Percentiles rank a stretch among this genome's conserved stretches.
Conservation (phyloP, 495 filamentous ascomycete species). For the Aspergillus coremiiformis region DNA sequence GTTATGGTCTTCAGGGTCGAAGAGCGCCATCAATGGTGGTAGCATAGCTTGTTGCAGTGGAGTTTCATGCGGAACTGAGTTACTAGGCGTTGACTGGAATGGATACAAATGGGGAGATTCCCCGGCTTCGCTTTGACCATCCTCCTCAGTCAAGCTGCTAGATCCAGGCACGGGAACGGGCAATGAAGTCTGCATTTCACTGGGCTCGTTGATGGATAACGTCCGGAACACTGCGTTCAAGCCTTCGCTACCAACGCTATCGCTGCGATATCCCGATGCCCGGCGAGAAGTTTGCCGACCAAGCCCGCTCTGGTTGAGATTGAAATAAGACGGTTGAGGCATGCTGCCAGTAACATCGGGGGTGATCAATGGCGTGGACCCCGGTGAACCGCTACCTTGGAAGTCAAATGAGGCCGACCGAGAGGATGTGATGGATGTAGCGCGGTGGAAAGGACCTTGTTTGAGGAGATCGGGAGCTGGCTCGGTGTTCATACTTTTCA, state of each 20-base stretch:
- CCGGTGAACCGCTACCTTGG: constrained; percentile 69
- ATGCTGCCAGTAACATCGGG: constrained; percentile 62
- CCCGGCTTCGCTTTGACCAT: constrained; percentile 56
- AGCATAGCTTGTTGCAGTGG: constrained; percentile 76
- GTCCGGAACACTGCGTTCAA: constrained; percentile 76
- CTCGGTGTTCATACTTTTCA: constrained; percentile 67
- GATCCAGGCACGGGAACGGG: constrained; percentile 34
- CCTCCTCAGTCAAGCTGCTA: constrained; percentile 56
- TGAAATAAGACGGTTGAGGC: constrained; percentile 91
- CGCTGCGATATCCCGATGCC: constrained; percentile 82
- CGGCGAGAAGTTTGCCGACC: constrained; percentile 69
- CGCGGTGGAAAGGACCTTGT: constrained; percentile 80
- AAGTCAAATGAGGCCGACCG: constrained; percentile 95
- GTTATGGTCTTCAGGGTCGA: constrained; percentile 89
- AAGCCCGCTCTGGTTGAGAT: constrained; percentile 56
- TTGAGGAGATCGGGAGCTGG: constrained; percentile 85
- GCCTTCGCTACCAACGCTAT: constrained; percentile 82
- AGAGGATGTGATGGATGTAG: constrained; percentile 80
- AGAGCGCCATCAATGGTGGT: constrained; percentile 90
- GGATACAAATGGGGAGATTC: constrained; percentile 65
- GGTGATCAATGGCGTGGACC: constrained; percentile 78
- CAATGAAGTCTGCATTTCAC: constrained; percentile 20
- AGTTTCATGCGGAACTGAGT: constrained; percentile 41
- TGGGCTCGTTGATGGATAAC: constrained; percentile 67
- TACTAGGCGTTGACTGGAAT: constrained; percentile 54